These are phyloP conservation scores for Penicillium maclennaniae DNA, from an alignment of 495 filamentous ascomycete species.

Conservation along the genomic window DNA sequence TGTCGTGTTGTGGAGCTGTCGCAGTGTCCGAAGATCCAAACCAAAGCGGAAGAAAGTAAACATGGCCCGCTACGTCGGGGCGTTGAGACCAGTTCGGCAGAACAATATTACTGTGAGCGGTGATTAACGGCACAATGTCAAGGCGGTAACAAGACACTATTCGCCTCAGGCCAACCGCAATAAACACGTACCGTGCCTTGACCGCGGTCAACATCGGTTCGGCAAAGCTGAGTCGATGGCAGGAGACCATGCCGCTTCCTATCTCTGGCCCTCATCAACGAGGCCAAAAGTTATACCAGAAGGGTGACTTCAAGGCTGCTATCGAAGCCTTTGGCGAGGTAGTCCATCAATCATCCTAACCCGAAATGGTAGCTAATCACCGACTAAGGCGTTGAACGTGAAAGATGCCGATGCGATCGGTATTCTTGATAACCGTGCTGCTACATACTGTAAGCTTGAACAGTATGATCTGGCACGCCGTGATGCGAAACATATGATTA, in stretches of 20 bases:
- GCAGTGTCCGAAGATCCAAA: constrained; percentile 8
- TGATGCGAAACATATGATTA: constrained; percentile 60
- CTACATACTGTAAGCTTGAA: constrained; percentile 55
- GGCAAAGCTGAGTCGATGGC: not conserved
- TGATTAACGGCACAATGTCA: too few relatives aligned
- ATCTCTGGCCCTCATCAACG: constrained; percentile 23
- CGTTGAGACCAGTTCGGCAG: constrained; percentile 18
- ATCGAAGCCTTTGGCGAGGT: constrained; percentile 43
- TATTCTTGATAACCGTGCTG: constrained; percentile 59
- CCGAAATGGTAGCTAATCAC: constrained; percentile 11
- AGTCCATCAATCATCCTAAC: constrained; percentile 15
- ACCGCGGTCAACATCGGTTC: not conserved
- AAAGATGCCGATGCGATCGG: constrained; percentile 30
- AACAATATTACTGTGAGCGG: too few relatives aligned
- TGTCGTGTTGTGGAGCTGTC: constrained; percentile 33
- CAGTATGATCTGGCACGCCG: constrained; percentile 50
- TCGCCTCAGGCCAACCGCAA: too few relatives aligned
- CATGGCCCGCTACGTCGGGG: constrained; percentile 23
- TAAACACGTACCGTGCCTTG: constrained; percentile 10
- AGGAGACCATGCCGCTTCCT: constrained; percentile 1
- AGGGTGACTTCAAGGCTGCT: constrained; percentile 39
- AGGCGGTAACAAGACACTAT: too few relatives aligned
- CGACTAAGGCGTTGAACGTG: constrained; percentile 33
- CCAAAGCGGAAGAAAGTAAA: constrained; percentile 48
- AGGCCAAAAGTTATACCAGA: constrained; percentile 41